phyloP scores from a whole-genome alignment of 2,329 filamentous ascomycete genomes.

The Fusarium zealandicum region DNA sequence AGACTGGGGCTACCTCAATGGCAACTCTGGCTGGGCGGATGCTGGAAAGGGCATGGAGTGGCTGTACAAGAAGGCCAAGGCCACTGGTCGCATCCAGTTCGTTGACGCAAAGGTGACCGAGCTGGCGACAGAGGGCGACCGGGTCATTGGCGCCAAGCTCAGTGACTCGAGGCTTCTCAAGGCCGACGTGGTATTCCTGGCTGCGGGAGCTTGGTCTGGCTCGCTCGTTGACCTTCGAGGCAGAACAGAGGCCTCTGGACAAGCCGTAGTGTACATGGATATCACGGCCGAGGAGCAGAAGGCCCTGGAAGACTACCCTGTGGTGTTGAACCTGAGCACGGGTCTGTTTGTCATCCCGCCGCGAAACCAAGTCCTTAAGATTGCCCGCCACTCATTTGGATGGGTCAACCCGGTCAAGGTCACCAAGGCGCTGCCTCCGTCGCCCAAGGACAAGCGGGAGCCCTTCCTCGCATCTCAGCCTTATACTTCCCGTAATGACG shows the following conservation, averaged over 20 bases:
- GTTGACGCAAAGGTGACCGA: conserved; percentile 57
- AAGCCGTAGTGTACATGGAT: conserved; percentile 78
- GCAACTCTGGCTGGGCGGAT: conserved; percentile 80
- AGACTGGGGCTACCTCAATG: conserved; percentile 76
- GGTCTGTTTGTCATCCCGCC: conserved; percentile 81
- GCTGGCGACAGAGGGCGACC: conserved; percentile 50
- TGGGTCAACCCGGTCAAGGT: conserved; percentile 63
- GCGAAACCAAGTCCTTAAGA: conserved; percentile 66
- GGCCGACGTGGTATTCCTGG: conserved; percentile 79
- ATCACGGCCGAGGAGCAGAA: conserved; percentile 76
- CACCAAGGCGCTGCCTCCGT: conserved; percentile 45
- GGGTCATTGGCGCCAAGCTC: conserved; percentile 61
- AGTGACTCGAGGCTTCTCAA: conserved; percentile 48
- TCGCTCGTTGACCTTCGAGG: conserved; percentile 79
- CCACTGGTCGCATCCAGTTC: conserved; percentile 63
- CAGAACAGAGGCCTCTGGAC: conserved; percentile 80
- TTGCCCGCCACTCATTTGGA: conserved; percentile 73
- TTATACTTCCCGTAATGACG: conserved; percentile 48
- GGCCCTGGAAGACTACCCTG: conserved; percentile 70
- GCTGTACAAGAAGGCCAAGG: conserved; percentile 62
- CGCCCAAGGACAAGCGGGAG: conserved; percentile 36
- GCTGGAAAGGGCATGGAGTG: conserved; percentile 74
- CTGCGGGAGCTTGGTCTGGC: conserved; percentile 87
- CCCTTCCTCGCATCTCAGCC: conserved; percentile 49
- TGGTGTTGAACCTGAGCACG: conserved; percentile 73